Conservation (phyloP, 768 basidiomycete genomes). For the Mycena galopus region DNA sequence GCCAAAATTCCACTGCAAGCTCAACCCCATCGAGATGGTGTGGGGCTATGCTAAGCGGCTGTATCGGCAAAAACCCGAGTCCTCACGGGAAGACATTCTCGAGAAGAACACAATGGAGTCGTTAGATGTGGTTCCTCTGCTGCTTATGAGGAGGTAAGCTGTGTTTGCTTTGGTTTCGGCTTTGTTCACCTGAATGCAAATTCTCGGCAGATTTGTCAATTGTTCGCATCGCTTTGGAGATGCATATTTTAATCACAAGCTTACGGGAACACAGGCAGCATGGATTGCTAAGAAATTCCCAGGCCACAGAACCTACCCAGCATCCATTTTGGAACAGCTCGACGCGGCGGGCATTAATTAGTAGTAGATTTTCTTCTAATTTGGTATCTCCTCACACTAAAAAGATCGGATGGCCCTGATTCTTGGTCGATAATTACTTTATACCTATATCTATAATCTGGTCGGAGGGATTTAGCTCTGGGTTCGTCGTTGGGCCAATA, state of each 20-base stretch:
- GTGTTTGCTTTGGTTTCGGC: conserved; percentile 3
- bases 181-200: not conserved
- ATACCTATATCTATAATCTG: conserved; percentile 8
- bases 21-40: too few species aligned
- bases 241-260: not conserved
- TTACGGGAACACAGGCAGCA: conserved; percentile 14
- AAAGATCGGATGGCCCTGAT: not conserved
- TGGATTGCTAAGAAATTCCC: conserved; percentile 41
- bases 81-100: too few species aligned
- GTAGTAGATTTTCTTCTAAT: not conserved
- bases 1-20: too few species aligned
- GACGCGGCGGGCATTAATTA: not conserved
- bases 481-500: not conserved
- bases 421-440: conserved; percentile 1
- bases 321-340: conserved; percentile 15
- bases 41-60: too few species aligned
- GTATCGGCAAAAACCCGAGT: too few species aligned
- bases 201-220: not conserved
- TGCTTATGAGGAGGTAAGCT: too few species aligned
- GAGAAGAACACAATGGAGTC: too few species aligned
- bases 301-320: conserved; percentile 37
- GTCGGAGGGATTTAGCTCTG: conserved; percentile 3
- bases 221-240: not conserved
- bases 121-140: too few species aligned
- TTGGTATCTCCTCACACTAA: not conserved